Evolutionary conservation across 257 asterid species (phyloP).

Genomic region (Parsonsia alboflavescens): DNA sequence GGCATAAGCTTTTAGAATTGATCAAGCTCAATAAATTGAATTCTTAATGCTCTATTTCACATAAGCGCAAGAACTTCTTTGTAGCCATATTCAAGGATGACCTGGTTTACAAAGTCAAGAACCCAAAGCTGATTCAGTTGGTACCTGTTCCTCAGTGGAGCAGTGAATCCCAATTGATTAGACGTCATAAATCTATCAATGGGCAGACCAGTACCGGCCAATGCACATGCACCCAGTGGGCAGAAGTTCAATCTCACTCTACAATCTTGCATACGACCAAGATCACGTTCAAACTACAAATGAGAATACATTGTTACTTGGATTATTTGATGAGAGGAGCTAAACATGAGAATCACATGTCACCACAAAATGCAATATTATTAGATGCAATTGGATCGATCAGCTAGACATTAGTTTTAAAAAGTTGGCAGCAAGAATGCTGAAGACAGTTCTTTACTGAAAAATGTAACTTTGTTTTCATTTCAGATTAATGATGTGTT

Average conservation of each 20-base stretch:
- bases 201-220: slow-evolving; percentile 98
- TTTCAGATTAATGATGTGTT: too few relatives aligned
- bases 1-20: background rate
- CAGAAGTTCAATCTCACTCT: slow-evolving; percentile 72
- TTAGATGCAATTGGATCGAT: background rate
- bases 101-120: background rate
- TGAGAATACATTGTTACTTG: slow-evolving; percentile 13
- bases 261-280: slow-evolving; percentile 77
- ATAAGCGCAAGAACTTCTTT: background rate
- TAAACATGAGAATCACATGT: background rate
- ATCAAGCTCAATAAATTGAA: background rate
- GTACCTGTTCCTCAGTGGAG: slow-evolving; percentile 96
- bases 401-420: background rate
- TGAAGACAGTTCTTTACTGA: background rate
- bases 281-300: slow-evolving; percentile 94
- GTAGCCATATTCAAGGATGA: background rate
- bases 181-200: slow-evolving; percentile 97
- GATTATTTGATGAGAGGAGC: background rate
- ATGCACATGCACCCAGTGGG: slow-evolving; percentile 97
- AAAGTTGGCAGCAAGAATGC: background rate
- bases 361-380: background rate
- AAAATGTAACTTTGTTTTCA: background rate
- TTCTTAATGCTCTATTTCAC: background rate
- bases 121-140: slow-evolving; percentile 5
- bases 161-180: slow-evolving; percentile 81